Base-by-base conservation (phyloP, 768 basidiomycete species). In the Hypholoma sublateritium region DNA sequence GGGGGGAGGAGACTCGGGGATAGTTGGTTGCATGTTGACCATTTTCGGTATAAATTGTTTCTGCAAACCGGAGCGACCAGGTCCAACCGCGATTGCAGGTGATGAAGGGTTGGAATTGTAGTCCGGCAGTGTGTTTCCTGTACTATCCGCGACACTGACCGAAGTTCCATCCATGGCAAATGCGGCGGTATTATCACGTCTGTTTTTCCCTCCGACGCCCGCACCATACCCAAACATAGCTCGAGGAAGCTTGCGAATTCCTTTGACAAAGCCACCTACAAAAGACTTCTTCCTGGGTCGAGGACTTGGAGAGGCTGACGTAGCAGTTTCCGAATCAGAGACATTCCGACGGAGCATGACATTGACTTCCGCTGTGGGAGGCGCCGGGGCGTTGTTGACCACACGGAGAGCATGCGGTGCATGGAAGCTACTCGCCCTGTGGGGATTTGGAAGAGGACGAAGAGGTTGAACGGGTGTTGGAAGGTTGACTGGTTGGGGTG, bases 181-280 rank as follows among this genome's bases (percentile, higher is more conserved):
- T 1, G 66, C 46, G 25, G 25, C 2, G 32, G 57, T 52, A 42
- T 64, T 58, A 28, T 65, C 56, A 32, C 62, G 63, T 36, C 60
- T 62, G 35, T 63, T 64, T 46, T 64, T 66, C 34, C 65, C 46
- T 21, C 48, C 66, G n/a, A 61, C 62, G 16, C 61, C 57, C 6
- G 58, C 59, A 1, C 68, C 65, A 59, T 70, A 66, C 37, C 70
- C 67, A 41, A 75, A 65, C 6, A 76, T 64, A 14, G 60, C 64
- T 50, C 62, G 70, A 16, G 75, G 74, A 12, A 77, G 55, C 45
- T 62, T 67, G 48, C 69, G 70, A 24, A 77, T 66, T 6, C 74
- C 70, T 48, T 65, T 69, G 12, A 76, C 68, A 28, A 77, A 73
- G 0, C 74, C 73, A 24, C 73, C 72, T 2, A 77, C 70, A 19